Percentiles rank a stretch among this genome's conserved stretches.
phyloP scores from a whole-genome alignment of 1,284 basidiomycete genomes.

The Apiotrichum sp. region DNA sequence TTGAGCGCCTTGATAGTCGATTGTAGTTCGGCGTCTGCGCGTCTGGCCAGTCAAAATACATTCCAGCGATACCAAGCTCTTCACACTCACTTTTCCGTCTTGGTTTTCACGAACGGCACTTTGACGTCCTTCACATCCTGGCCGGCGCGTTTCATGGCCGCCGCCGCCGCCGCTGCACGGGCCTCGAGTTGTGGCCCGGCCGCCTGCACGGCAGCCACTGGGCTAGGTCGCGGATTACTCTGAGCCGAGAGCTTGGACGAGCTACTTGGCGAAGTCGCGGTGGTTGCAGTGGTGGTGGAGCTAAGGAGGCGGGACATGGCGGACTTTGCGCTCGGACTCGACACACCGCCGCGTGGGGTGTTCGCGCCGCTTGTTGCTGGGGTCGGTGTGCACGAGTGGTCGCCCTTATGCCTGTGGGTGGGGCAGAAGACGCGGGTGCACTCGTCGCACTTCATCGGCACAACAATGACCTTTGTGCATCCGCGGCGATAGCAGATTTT shows the following conservation, averaged over 20 bases:
- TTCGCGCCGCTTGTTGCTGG: slow-evolving; percentile 12
- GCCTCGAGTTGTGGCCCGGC: slow-evolving; percentile 23
- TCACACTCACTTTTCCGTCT: slow-evolving; percentile 39
- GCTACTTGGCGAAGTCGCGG: no score
- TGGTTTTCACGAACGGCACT: slow-evolving; percentile 43
- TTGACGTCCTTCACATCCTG: slow-evolving; percentile 46
- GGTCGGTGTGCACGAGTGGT: slow-evolving; percentile 31
- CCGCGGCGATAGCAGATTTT: slow-evolving; percentile 42
- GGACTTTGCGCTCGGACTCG: slow-evolving; percentile 21
- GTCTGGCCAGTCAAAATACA: slow-evolving; percentile 20
- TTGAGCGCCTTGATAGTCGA: slow-evolving; percentile 42
- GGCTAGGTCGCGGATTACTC: not conserved
- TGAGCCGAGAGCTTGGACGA: slow-evolving; percentile 6
- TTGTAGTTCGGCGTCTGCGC: slow-evolving; percentile 36
- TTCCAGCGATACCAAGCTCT: no score
- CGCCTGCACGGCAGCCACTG: not conserved
- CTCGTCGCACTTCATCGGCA: slow-evolving; percentile 42
- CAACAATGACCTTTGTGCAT: slow-evolving; percentile 41
- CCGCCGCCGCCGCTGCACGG: slow-evolving; percentile 39
- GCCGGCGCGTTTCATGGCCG: slow-evolving; percentile 40
- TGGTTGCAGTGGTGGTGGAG: not conserved
- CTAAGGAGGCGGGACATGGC: slow-evolving; percentile 29
- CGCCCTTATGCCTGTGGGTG: slow-evolving; percentile 28
- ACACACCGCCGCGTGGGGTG: slow-evolving; percentile 1
- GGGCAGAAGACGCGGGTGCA: slow-evolving; percentile 41